Base-by-base conservation (phyloP, 495 filamentous ascomycete species). In the Aspergillus diversus region DNA sequence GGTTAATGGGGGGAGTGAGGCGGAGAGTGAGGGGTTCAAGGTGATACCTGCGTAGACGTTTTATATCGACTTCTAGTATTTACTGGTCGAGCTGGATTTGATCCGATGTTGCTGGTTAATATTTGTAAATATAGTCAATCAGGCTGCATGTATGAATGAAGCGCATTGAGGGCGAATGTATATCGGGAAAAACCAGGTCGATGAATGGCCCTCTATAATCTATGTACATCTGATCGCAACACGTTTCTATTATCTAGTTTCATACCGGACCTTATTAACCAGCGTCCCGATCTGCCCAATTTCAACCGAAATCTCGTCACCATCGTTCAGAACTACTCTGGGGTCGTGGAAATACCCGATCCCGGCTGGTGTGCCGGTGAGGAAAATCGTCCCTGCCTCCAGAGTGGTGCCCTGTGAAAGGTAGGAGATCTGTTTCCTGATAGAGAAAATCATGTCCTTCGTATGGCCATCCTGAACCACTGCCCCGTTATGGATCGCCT, bases 291-390 rank as follows among this genome's bases (percentile, higher is more conserved):
- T 49, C 6, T 73, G 56, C n/a, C 69, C 73, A 63, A 85, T 79
- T 54, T 79, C 57, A 5, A 87, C 81, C 55, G 77, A 76, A 4
- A 87, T 84, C 42, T 79, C 75, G 70, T 86, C 83, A 0, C 79
- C 83, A 61, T 86, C 72, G 58, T 79, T 76, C 55, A 87, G 66
- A 16, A 76, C 82, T 9, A 77, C 73, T 60, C 73, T 76, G 3
- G 75, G 73, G 53, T 81, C 74, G 47, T 77, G 77, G 42, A 80
- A 77, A 56, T 73, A 69, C 9, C 74, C 75, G 64, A 78, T 78
- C 7, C 75, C 75, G n/a, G 75, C 68, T 4, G 69, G 71, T 8
- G 80, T 82, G 15, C 78, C 81, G 0, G 81, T 82, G 60, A 80
- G 32, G 43, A 82, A 77, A 0, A 80, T 65, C 7, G 75, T 77